These are phyloP conservation scores for Sonneratia caseolaris DNA, from an alignment of 345 rosid genomes.

Conservation along the genomic window DNA sequence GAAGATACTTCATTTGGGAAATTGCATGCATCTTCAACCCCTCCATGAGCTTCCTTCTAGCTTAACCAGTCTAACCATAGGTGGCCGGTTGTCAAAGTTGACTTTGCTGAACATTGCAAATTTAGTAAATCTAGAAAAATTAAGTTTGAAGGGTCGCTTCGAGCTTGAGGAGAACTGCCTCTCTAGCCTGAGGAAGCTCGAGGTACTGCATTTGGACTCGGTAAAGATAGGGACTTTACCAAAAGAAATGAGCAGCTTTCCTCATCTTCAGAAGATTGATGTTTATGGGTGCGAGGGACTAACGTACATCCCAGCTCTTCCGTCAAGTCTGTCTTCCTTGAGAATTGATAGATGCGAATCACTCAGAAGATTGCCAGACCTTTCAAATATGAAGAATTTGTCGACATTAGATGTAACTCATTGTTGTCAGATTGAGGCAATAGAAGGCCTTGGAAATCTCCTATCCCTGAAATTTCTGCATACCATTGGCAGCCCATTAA, in stretches of 20 bases:
- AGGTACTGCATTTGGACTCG: neutral
- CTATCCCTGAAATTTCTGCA: neutral
- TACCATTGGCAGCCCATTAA: neutral
- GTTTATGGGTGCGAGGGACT: neutral
- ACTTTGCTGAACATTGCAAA: neutral
- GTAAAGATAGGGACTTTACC: neutral
- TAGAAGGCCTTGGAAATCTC: neutral
- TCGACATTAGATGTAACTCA: neutral
- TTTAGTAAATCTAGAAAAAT: neutral
- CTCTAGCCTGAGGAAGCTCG: neutral
- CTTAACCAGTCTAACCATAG: neutral
- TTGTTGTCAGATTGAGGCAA: neutral
- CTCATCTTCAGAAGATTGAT: neutral
- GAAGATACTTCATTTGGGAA: neutral
- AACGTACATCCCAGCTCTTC: neutral
- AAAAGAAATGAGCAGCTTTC: neutral
- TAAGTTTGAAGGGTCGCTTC: neutral
- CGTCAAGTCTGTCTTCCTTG: neutral
- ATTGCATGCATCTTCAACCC: neutral
- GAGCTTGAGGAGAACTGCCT: neutral
- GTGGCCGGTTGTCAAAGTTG: neutral
- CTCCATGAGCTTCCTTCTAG: neutral
- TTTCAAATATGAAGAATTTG: neutral
- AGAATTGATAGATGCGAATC: neutral
- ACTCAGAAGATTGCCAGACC: neutral